Evolutionary conservation across 2,329 filamentous ascomycete species (phyloP), one percentile per base, ranked within the genome.

Genomic region (Fusarium albosuccineum): DNA sequence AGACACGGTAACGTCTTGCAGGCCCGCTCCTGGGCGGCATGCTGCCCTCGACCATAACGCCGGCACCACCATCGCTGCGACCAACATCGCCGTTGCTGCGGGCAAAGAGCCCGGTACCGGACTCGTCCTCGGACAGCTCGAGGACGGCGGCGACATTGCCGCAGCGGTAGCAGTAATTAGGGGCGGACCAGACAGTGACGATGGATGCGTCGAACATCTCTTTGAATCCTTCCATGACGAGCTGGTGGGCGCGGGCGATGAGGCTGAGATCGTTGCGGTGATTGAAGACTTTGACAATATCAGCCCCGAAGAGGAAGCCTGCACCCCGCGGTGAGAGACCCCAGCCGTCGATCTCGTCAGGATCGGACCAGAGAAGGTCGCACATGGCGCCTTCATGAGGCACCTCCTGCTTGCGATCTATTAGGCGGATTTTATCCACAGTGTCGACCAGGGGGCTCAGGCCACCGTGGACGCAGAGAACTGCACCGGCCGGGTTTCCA

Each of bases 191-290:
- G n/a, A 99, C 96, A 0, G 96, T 99, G 41, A 98, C 96, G 67
- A 99, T 97, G 48, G 90, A 93, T 13, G 90, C 91, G 76, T 97
- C 93, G 75, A 98, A 99, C 94, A 98, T 98, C 78, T 98, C 96
- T 81, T 98, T 98, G 80, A 97, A 99, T 0, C 96, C 96, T 78
- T 99, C 96, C 96, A 98, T 99, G 68, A 99, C 96, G 22, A 99
- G 89, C 79, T 99, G 96, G 77, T 99, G 96, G 1, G 96, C 96
- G 57, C 96, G 89, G 16, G 95, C 96, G 68, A 99, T 96, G 53
- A 99, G 86, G 22, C 91, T 93, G 29, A 99, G 86, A 75, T 97
- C 93, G 78, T 99, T 99, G 60, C 90, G 88, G 79, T 97, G 91
- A 80, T 98, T 99, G 83, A 99, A 99, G 68, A 90, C 89, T 74